Percentiles rank a stretch among this genome's conserved stretches.
These are phyloP conservation scores for Paxillus rubicundulus DNA, from an alignment of 768 basidiomycete genomes.

Conservation along the genomic window DNA sequence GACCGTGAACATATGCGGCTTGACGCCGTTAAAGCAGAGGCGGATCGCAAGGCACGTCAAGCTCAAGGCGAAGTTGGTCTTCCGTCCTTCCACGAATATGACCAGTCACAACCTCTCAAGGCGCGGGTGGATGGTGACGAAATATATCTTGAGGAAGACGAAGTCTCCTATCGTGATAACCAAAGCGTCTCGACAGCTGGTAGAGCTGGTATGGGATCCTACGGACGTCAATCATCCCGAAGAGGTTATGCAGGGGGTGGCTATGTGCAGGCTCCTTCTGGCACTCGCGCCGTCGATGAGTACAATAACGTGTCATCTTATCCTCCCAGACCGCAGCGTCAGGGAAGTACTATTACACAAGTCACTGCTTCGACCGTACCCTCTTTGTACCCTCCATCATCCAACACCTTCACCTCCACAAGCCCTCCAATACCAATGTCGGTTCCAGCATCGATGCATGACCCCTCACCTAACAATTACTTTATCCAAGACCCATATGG, in stretches of 20 bases:
- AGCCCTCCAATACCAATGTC: slow-evolving; percentile 24
- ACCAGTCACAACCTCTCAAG: slow-evolving; percentile 60
- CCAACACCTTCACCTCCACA: slow-evolving; percentile 25
- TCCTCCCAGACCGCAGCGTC: slow-evolving; percentile 42
- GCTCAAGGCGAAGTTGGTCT: slow-evolving; percentile 61
- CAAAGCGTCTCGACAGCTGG: slow-evolving; percentile 23
- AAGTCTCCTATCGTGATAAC: slow-evolving; percentile 33
- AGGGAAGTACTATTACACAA: slow-evolving; percentile 39
- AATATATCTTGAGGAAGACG: slow-evolving; percentile 52
- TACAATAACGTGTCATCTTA: slow-evolving; percentile 57
- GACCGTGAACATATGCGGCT: slow-evolving; percentile 62
- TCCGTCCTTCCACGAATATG: slow-evolving; percentile 71
- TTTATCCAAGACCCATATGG: slow-evolving; percentile 29
- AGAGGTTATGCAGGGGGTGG: slow-evolving; percentile 47
- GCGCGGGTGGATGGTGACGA: slow-evolving; percentile 55
- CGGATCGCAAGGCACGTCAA: slow-evolving; percentile 74
- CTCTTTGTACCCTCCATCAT: slow-evolving; percentile 34
- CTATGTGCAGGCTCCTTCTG: slow-evolving; percentile 62
- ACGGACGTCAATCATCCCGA: slow-evolving; percentile 33
- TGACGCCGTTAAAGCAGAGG: slow-evolving; percentile 84
- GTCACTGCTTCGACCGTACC: slow-evolving; percentile 41
- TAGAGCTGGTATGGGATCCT: slow-evolving; percentile 24
- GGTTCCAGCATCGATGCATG: slow-evolving; percentile 15
- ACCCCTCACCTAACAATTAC: slow-evolving; percentile 17
- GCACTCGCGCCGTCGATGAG: slow-evolving; percentile 72